phyloP scores from a whole-genome alignment of 257 asterid species.

The Plantago ovata region DNA sequence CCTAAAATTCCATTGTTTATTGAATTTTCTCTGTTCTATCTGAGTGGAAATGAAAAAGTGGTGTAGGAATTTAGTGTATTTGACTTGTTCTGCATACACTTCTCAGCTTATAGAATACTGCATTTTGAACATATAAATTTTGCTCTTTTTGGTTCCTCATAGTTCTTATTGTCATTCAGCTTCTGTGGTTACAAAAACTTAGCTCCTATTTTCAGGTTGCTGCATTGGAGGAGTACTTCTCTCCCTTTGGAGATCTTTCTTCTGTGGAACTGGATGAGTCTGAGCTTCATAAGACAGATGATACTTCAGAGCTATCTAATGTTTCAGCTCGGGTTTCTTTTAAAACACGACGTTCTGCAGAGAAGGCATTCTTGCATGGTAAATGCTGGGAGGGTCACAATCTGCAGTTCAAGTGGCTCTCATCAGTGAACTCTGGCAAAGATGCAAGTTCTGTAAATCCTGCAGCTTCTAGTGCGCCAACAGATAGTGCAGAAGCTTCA shows the following conservation, averaged over 20 bases:
- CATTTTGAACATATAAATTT: too few species aligned
- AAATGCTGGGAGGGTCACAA: constrained; percentile 81
- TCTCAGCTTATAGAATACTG: too few species aligned
- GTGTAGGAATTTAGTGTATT: too few species aligned
- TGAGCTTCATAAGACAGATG: constrained; percentile 38
- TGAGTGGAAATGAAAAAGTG: too few species aligned
- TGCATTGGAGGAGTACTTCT: constrained; percentile 77
- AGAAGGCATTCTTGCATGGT: constrained; percentile 76
- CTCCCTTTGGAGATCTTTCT: constrained; percentile 67
- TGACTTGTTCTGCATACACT: too few species aligned
- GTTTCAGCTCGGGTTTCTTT: constrained; percentile 67
- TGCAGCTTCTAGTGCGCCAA: constrained; percentile 22
- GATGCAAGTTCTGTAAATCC: constrained; percentile 36
- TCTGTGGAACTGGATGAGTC: constrained; percentile 64
- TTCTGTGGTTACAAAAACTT: constrained; percentile 1
- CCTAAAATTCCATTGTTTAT: too few species aligned
- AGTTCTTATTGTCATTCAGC: not conserved
- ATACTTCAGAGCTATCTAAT: constrained; percentile 34
- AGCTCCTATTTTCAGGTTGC: constrained; percentile 43
- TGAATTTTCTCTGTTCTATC: too few species aligned
- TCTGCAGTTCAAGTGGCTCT: constrained; percentile 64
- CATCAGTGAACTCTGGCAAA: constrained; percentile 30
- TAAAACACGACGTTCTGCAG: constrained; percentile 71
- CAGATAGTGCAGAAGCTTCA: constrained; percentile 26
- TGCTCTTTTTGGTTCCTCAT: not conserved